Conservation (phyloP, 805 yeast species). For the Starmerella stigmatis region DNA sequence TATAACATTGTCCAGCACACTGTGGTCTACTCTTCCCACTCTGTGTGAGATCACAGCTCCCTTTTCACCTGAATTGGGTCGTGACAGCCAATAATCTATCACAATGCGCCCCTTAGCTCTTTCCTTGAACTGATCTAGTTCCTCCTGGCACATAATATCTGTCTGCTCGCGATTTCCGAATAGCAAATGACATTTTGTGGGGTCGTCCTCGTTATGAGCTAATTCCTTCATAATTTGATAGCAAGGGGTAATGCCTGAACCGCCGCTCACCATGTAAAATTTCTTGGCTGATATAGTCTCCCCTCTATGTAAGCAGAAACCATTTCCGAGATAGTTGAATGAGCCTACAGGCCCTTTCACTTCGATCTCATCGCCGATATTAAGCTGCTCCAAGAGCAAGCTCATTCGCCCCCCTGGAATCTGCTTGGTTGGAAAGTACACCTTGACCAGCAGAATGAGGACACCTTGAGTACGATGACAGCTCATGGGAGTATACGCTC, state of each 20-base stretch:
- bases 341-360: conserved; percentile 31
- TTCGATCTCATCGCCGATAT: conserved; percentile 26
- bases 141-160: conserved; percentile 40
- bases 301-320: conserved; percentile 9
- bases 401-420: conserved; percentile 33
- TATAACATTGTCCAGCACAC: not conserved
- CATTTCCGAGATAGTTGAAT: conserved; percentile 26
- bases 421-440: conserved; percentile 29
- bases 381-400: conserved; percentile 25
- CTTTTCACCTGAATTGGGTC: conserved; percentile 1
- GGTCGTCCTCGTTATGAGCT: conserved; percentile 37
- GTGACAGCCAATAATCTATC: conserved; percentile 32
- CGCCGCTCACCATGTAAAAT: conserved; percentile 46
- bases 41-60: conserved; percentile 2
- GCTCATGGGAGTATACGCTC: conserved; percentile 33
- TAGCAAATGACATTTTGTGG: conserved; percentile 38
- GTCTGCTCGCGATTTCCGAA: conserved; percentile 37
- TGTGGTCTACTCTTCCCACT: conserved; percentile 13
- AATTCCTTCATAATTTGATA: conserved; percentile 44
- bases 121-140: conserved; percentile 37
- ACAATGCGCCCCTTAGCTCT: conserved; percentile 31
- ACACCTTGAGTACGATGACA: conserved; percentile 27
- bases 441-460: conserved; percentile 30
- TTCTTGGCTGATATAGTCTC: conserved; percentile 20
- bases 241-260: conserved; percentile 48